Percentiles rank a stretch among this genome's conserved stretches.
phyloP scores from a whole-genome alignment of 352 stramenopile species.

The Aphanomyces euteiches region DNA sequence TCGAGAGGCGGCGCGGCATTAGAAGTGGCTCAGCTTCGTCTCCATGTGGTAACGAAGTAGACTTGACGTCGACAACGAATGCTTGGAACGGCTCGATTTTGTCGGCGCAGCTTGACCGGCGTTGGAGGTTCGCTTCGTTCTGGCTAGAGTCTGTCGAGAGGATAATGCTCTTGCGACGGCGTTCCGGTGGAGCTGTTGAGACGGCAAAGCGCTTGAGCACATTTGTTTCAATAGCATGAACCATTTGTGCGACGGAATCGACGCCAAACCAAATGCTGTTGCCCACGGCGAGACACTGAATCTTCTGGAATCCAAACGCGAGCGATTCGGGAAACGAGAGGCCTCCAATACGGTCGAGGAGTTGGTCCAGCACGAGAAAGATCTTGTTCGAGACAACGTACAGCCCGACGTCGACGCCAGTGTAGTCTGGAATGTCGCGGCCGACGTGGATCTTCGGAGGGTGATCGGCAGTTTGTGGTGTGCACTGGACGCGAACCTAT shows the following conservation, averaged over 20 bases:
- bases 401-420: constrained; percentile 9
- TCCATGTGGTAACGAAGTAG: neutral
- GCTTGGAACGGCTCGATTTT: constrained; percentile 9
- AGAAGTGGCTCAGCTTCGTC: neutral
- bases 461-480: neutral
- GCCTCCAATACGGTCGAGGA: neutral
- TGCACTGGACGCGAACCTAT: constrained; percentile 11
- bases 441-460: constrained; percentile 1
- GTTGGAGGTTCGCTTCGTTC: neutral
- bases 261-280: constrained; percentile 14
- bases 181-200: neutral
- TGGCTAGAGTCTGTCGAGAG: neutral
- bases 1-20: neutral
- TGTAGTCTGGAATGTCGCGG: constrained; percentile 13
- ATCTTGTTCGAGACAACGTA: constrained; percentile 21
- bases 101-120: constrained; percentile 3
- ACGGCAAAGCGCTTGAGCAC: neutral
- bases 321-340: constrained; percentile 19
- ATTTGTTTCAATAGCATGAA: constrained; percentile 15
- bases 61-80: constrained; percentile 14
- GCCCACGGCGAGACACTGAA: constrained; percentile 3
- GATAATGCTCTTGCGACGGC: constrained; percentile 11
- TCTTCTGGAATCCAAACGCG: constrained; percentile 21
- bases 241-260: constrained; percentile 12
- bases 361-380: constrained; percentile 18